Conservation (phyloP, 2,329 filamentous ascomycete genomes). For the Talaromyces funiculosus region DNA sequence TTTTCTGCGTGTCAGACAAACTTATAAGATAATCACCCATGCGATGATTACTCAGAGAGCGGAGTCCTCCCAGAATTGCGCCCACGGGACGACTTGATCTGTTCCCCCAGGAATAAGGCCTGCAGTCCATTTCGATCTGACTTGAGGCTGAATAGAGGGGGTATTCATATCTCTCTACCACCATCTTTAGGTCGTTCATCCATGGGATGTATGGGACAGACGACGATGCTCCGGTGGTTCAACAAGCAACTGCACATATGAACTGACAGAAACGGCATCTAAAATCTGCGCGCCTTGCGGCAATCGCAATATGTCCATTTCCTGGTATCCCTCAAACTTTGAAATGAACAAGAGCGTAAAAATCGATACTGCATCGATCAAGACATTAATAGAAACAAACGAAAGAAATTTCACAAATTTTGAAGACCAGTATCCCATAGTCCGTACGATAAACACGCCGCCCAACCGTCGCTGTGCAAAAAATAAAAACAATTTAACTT, state of each 20-base stretch:
- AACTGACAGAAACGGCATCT: neutral
- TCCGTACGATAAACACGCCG: neutral
- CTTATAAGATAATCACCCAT: neutral
- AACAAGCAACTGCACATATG: neutral
- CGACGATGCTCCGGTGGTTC: constrained; percentile 29
- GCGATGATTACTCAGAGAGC: neutral
- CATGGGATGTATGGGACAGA: constrained; percentile 27
- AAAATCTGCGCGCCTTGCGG: neutral
- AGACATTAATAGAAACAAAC: neutral
- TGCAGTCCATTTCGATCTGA: constrained; percentile 19
- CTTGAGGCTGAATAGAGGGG: constrained; percentile 21
- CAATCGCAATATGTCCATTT: neutral
- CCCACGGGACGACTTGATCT: constrained; percentile 5
- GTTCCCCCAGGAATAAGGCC: constrained; percentile 28
- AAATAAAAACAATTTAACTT: neutral
- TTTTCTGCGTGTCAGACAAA: constrained; percentile 21
- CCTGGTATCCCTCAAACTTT: neutral
- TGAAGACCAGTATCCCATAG: neutral
- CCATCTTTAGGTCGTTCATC: constrained; percentile 46
- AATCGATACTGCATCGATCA: neutral
- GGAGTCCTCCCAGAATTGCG: neutral
- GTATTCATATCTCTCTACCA: constrained; percentile 36
- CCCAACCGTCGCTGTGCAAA: neutral
- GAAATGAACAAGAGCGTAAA: neutral
- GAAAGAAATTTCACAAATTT: neutral